phyloP scores from a whole-genome alignment of 257 asterid species.

The Scutellaria baicalensis region DNA sequence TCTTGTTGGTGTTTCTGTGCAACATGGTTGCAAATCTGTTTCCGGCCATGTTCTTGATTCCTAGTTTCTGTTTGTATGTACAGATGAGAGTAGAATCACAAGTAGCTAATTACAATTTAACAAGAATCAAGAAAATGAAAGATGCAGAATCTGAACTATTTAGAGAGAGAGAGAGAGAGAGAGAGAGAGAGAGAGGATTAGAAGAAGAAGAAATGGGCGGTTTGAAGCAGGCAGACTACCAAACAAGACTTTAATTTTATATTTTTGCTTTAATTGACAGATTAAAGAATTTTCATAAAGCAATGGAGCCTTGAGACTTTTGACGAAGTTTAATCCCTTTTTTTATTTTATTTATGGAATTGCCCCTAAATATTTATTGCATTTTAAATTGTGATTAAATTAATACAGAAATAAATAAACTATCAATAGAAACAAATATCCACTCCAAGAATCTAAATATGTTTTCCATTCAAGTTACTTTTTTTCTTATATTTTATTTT shows the following conservation, averaged over 20 bases:
- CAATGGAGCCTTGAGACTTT: constrained; percentile 22
- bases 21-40: constrained; percentile 86
- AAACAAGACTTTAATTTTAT: constrained; percentile 41
- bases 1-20: constrained; percentile 62
- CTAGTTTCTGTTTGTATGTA: constrained; percentile 21
- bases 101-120: not conserved
- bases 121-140: not conserved
- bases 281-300: constrained; percentile 16
- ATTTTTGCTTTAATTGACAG: not conserved
- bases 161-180: constrained; percentile 23
- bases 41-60: constrained; percentile 55
- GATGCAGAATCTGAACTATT: constrained; percentile 10
- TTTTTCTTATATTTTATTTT: too few species aligned
- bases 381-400: not conserved
- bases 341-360: not conserved
- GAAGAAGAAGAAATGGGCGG: constrained; percentile 25
- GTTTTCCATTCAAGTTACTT: not conserved
- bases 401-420: not conserved
- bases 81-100: constrained; percentile 19
- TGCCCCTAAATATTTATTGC: not conserved
- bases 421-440: not conserved
- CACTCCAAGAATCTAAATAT: not conserved
- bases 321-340: constrained; percentile 2
- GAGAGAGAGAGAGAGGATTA: too few species aligned
- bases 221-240: constrained; percentile 44